Evolutionary conservation across 176 grass and related monocot genomes (phyloP), one percentile per base, ranked within the genome.

Genomic region (Avena eriantha): DNA sequence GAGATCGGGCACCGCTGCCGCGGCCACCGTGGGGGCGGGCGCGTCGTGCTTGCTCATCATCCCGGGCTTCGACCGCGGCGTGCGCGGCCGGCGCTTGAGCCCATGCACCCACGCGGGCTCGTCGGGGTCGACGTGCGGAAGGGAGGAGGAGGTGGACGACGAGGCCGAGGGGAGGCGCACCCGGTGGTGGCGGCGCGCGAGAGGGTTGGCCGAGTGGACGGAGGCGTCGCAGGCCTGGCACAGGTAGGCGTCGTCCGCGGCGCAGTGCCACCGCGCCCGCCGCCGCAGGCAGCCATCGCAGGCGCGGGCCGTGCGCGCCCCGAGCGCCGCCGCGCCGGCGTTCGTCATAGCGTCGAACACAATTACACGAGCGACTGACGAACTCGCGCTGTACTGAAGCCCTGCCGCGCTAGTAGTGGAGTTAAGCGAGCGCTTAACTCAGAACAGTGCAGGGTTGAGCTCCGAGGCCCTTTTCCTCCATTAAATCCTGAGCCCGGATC

Each of bases 151-250:
- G 0, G 69, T 31, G 46, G 83, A 58, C 7, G 82, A 85, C 5
- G 91, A 90, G 8, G 85, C 55, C 43, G 85, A 45, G 1, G 82
- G 48, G 53, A 97, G 90, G 43, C 90, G 90, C 63, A 94, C 85
- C 23, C 95, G 90, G 24, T 91, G 92, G 90, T 97, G 95, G 41
- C 95, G 95, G n/a, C 90, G 86, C 71, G 92, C 90, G 5, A 97
- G 90, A 77, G 90, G 88, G 86, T 97, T 97, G 12, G 95, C 95
- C 8, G 90, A 94, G 95, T 97, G 95, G 47, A 97, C 95, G 65
- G 95, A 85, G 34, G 88, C 75, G 91, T 97, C 95, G 64, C 95
- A 97, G 3, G 95, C 54, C 76, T 91, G 83, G 86, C 95, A 97
- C 69, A 97, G 90, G 84, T 87, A 97, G 1, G 95, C 95, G 39